Evolutionary conservation across 805 yeast species (phyloP).

Genomic region (Yarrowia divulgata): DNA sequence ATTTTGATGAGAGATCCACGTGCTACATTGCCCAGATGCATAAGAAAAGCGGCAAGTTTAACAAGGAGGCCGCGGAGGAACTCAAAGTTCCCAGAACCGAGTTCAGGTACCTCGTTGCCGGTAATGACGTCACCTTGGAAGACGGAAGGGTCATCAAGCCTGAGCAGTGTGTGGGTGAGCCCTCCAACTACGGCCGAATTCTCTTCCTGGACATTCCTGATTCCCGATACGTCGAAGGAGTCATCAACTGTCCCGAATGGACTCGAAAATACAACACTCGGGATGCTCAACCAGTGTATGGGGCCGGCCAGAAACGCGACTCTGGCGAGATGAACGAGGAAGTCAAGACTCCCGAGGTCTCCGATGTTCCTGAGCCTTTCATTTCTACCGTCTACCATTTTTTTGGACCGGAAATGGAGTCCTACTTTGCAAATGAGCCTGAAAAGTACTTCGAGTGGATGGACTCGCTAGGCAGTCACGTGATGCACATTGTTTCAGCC

Average conservation of each 20-base stretch:
- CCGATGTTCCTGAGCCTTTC: neutral
- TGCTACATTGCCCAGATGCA: constrained; percentile 72
- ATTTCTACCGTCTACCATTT: constrained; percentile 67
- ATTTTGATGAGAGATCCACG: constrained; percentile 56
- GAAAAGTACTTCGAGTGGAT: constrained; percentile 57
- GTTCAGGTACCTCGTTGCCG: constrained; percentile 66
- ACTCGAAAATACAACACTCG: neutral
- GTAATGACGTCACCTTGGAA: constrained; percentile 62
- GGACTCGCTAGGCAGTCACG: constrained; percentile 56
- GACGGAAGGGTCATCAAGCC: constrained; percentile 68
- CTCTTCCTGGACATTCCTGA: constrained; percentile 78
- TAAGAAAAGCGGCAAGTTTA: constrained; percentile 79
- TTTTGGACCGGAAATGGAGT: constrained; percentile 68
- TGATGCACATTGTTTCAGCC: constrained; percentile 76
- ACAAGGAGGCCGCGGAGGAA: constrained; percentile 66
- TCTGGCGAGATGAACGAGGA: constrained; percentile 6
- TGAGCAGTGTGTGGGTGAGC: constrained; percentile 72
- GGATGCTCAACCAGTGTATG: constrained; percentile 22
- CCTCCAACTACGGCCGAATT: constrained; percentile 64
- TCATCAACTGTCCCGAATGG: constrained; percentile 43
- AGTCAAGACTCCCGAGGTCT: neutral
- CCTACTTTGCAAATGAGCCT: constrained; percentile 45
- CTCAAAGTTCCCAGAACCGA: constrained; percentile 75
- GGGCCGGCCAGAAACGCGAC: constrained; percentile 12
- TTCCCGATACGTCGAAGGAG: constrained; percentile 53